Evolutionary conservation across 2,329 filamentous ascomycete species (phyloP).

Genomic region (Alternaria burnsii): DNA sequence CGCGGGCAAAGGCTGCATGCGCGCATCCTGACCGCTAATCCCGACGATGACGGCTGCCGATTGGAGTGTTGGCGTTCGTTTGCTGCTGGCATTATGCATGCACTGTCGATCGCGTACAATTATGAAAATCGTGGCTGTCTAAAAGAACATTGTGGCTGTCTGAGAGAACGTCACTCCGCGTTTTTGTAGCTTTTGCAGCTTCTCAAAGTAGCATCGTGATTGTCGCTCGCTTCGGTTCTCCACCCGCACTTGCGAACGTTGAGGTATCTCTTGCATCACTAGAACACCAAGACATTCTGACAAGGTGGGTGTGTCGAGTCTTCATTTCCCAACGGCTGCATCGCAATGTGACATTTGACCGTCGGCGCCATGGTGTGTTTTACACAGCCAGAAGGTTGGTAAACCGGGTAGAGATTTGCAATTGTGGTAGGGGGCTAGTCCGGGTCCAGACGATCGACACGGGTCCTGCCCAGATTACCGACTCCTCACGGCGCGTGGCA

Average conservation of each 20-base stretch:
- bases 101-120: constrained; percentile 6
- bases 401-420: constrained; percentile 22
- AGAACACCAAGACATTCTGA: neutral
- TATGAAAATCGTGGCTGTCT: neutral
- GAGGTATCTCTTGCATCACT: neutral
- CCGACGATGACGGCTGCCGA: neutral
- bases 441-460: constrained; percentile 29
- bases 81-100: constrained; percentile 13
- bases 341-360: constrained; percentile 12
- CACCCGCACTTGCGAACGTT: constrained; percentile 10
- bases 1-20: neutral
- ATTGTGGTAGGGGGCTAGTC: constrained; percentile 12
- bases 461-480: constrained; percentile 33
- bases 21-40: constrained; percentile 11
- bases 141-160: constrained; percentile 32
- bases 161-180: constrained; percentile 36
- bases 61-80: constrained; percentile 5
- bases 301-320: constrained; percentile 11
- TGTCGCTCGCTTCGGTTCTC: constrained; percentile 6
- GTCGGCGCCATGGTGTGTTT: constrained; percentile 6
- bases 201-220: neutral
- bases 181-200: constrained; percentile 4
- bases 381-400: neutral
- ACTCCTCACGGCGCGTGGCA: constrained; percentile 17
- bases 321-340: constrained; percentile 12